Conservation (phyloP, 306 rosid species). For the Hippophae gyantsensis region DNA sequence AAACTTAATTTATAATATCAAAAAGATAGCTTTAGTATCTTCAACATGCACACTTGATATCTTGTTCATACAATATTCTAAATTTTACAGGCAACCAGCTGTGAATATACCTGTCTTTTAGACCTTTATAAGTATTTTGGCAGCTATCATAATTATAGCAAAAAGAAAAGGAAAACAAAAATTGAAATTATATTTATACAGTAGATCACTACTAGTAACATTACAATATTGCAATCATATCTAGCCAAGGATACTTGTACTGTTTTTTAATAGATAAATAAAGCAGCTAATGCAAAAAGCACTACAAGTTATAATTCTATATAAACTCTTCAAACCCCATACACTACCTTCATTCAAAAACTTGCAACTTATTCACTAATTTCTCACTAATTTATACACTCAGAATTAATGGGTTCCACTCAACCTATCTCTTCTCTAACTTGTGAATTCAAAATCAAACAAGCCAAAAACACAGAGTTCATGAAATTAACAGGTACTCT, state of each 20-base stretch:
- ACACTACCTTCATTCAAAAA: not conserved
- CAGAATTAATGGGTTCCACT: slow-evolving; percentile 15
- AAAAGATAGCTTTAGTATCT: too few species aligned
- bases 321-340: too few species aligned
- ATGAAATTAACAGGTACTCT: slow-evolving; percentile 29
- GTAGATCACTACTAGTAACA: slow-evolving; percentile 13
- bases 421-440: slow-evolving; percentile 28
- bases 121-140: too few species aligned
- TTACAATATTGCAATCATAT: slow-evolving; percentile 3
- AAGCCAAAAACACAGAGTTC: slow-evolving; percentile 37
- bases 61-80: too few species aligned
- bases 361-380: slow-evolving; percentile 5
- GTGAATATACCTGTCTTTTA: too few species aligned
- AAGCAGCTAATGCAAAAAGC: slow-evolving; percentile 7
- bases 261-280: slow-evolving; percentile 10
- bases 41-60: too few species aligned
- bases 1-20: too few species aligned
- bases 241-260: not conserved
- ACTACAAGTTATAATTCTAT: not conserved
- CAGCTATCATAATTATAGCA: too few species aligned
- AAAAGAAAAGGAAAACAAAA: slow-evolving; percentile 1
- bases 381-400: not conserved
- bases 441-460: slow-evolving; percentile 44
- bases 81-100: too few species aligned
- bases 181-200: slow-evolving; percentile 8